Percentiles rank a stretch among this genome's conserved stretches.
Conservation (phyloP, 352 stramenopile genomes). For the Globisporangium spinosum region DNA sequence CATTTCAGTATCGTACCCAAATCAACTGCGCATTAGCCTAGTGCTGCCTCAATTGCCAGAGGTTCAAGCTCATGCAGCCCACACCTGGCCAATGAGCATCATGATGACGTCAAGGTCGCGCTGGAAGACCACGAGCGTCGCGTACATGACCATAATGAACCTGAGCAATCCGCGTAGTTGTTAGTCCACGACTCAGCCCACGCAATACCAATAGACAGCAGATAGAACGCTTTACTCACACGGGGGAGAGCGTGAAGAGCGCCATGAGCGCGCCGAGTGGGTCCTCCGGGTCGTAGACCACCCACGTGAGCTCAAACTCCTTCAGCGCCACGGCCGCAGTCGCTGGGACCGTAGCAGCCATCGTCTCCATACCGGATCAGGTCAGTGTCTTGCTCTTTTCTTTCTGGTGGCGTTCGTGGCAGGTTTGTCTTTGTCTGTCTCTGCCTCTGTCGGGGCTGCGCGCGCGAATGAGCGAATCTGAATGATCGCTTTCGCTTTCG, state of each 20-base stretch:
- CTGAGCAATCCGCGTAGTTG: conserved; percentile 21
- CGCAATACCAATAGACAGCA: background rate
- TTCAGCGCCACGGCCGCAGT: conserved; percentile 31
- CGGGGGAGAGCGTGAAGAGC: conserved; percentile 70
- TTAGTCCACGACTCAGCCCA: background rate
- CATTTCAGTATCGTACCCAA: background rate
- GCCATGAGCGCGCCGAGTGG: conserved; percentile 60
- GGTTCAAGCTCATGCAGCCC: background rate
- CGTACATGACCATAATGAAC: conserved; percentile 84
- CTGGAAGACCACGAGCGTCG: conserved; percentile 73
- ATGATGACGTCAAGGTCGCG: conserved; percentile 72
- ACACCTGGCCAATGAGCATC: conserved; percentile 69
- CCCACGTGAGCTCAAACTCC: conserved; percentile 82
- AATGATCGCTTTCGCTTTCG: background rate
- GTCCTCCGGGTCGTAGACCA: conserved; percentile 76
- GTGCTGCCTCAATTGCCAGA: background rate
- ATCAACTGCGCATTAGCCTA: background rate
- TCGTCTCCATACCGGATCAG: background rate
- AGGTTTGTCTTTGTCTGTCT: background rate
- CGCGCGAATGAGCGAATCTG: background rate
- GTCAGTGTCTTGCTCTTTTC: background rate
- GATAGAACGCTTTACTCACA: conserved; percentile 26
- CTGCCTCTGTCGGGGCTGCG: background rate
- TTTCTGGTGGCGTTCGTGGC: background rate
- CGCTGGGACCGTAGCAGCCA: background rate